Conservation (phyloP, 2,329 filamentous ascomycete species). For the Ophiostoma perfectum region DNA sequence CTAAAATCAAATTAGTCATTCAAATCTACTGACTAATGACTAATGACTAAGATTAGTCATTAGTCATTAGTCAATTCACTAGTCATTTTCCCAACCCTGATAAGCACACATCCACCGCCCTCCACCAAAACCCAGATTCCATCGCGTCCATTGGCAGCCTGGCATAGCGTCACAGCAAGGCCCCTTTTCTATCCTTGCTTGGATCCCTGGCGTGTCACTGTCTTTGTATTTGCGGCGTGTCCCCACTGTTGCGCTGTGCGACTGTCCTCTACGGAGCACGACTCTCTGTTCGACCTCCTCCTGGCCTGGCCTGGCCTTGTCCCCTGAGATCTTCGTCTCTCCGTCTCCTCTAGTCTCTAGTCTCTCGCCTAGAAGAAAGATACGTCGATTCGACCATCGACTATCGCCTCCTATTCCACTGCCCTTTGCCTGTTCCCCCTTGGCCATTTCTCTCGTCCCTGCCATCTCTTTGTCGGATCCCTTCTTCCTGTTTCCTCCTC, state of each 20-base stretch:
- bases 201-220: conserved; percentile 8
- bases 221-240: conserved; percentile 12
- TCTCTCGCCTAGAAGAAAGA: conserved; percentile 3
- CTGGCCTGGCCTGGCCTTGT: not conserved
- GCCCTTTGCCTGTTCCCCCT: not conserved
- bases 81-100: too few species aligned
- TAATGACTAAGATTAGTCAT: too few species aligned
- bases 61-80: too few species aligned
- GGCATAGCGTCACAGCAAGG: conserved; percentile 9
- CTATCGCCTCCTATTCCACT: not conserved
- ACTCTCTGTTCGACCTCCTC: not conserved
- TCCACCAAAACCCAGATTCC: conserved; percentile 12
- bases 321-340: conserved; percentile 5
- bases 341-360: conserved; percentile 1
- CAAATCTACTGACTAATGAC: too few species aligned
- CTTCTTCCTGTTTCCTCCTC: not conserved
- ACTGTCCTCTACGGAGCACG: not conserved
- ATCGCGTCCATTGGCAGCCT: conserved; percentile 5
- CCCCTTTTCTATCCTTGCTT: conserved; percentile 15
- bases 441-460: not conserved
- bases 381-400: not conserved
- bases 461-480: not conserved
- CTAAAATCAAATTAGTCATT: too few species aligned
- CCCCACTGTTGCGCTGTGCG: conserved; percentile 1
- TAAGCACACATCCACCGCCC: not conserved